Base-by-base conservation (phyloP, 2,329 filamentous ascomycete species). In the Fusarium hainanense region DNA sequence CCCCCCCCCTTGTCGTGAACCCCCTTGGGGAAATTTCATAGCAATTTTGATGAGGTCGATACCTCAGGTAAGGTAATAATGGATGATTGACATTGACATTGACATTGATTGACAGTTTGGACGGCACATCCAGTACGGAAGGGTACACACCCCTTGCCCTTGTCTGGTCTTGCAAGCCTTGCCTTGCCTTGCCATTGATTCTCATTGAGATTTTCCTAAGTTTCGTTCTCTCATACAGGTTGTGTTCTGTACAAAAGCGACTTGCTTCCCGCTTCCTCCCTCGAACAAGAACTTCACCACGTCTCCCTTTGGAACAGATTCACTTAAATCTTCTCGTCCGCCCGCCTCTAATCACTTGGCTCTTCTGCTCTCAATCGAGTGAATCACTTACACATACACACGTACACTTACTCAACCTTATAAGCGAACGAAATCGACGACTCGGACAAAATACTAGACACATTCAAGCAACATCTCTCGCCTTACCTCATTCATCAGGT, bases 191-290 rank as follows among this genome's bases (percentile, higher is more conserved):
- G 43, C 44, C 47, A 51, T 61, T 51, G 44, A 56, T 58, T 40
- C 44, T 27, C 47, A 27, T 52, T 59, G 51, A 68, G 47, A 64
- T 57, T 68, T 70, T 63, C 56, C 54, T 43, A 56, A 40, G 48
- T 37, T 58, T 48, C 64, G 61, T 63, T 55, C 63, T 25, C 48
- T 54, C 44, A 44, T 56, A 69, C 25, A 34, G 42, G 37, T 42
- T 42, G 63, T 56, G 52, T 41, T 58, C 56, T 65, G 57, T 74
- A 74, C 71, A 74, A 74, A 74, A 74, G 69, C 67, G 64, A 67
- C 67, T 49, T 67, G 46, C 54, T 61, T 74, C 69, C 69, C 69
- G 55, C 69, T 51, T 62, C 44, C 58, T 71, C 58, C 55, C 67
- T 72, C 56, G 43, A 58, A 50, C 46, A 59, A 68, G 54, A 70